These are phyloP conservation scores for Myotisia sp. DNA, from an alignment of 2,329 filamentous ascomycete species.

Conservation along the genomic window DNA sequence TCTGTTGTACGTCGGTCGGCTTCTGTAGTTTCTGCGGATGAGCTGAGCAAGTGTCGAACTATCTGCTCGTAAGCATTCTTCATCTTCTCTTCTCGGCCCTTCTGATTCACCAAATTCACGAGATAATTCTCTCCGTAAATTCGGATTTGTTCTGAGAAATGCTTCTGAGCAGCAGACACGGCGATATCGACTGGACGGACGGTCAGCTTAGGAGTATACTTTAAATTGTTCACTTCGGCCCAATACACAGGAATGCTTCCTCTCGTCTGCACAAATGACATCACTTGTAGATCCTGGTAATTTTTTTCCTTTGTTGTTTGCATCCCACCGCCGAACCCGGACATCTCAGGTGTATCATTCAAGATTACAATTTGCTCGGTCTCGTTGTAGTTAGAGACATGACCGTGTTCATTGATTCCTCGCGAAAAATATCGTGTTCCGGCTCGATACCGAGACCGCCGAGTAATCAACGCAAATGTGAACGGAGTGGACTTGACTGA, in stretches of 20 bases:
- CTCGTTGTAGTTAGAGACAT: constrained; percentile 98
- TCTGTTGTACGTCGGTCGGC: constrained; percentile 55
- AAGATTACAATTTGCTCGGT: constrained; percentile 85
- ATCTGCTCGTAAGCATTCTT: constrained; percentile 92
- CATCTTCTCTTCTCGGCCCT: constrained; percentile 73
- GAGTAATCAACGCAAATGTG: constrained; percentile 75
- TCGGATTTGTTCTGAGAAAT: constrained; percentile 86
- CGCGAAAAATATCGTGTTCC: constrained; percentile 92
- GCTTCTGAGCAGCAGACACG: constrained; percentile 60
- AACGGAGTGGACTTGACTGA: constrained; percentile 71
- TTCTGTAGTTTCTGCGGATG: constrained; percentile 51
- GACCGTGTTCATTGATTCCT: constrained; percentile 80
- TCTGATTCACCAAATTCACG: constrained; percentile 94
- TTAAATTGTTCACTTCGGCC: constrained; percentile 86
- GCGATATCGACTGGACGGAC: constrained; percentile 73
- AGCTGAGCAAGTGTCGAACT: constrained; percentile 59
- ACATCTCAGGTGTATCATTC: constrained; percentile 66
- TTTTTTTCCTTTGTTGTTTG: constrained; percentile 53
- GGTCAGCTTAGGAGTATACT: constrained; percentile 82
- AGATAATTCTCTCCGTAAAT: constrained; percentile 94
- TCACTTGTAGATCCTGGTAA: constrained; percentile 67
- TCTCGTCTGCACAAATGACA: constrained; percentile 91
- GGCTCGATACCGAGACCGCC: constrained; percentile 72
- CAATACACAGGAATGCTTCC: constrained; percentile 93
- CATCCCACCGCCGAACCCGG: constrained; percentile 69